Evolutionary conservation across 2,329 filamentous ascomycete genomes (phyloP).

Genomic region (Simplicillium aogashimaense): DNA sequence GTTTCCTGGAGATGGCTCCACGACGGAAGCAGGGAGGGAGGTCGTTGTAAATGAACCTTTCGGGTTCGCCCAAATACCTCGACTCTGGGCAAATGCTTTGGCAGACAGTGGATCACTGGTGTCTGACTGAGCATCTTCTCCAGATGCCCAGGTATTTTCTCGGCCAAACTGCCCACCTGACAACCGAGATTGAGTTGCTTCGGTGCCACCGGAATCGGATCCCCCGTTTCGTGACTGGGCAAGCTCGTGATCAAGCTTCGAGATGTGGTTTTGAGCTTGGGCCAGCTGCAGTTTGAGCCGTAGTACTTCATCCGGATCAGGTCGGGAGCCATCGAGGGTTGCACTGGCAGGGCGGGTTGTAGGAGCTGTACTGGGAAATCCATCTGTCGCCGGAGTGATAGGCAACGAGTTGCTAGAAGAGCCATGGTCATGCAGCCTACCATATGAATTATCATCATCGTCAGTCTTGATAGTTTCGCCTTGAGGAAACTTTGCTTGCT

Average conservation of each 20-base stretch:
- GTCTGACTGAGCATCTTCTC: constrained; percentile 48
- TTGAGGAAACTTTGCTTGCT: constrained; percentile 51
- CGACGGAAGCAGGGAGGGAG: constrained; percentile 23
- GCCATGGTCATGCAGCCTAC: constrained; percentile 29
- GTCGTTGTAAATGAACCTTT: constrained; percentile 29
- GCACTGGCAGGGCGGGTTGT: constrained; percentile 44
- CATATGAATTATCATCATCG: constrained; percentile 11
- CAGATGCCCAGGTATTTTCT: constrained; percentile 40
- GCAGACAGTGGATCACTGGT: constrained; percentile 43
- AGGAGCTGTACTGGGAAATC: constrained; percentile 35
- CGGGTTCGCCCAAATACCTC: constrained; percentile 45
- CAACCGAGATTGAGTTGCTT: constrained; percentile 6
- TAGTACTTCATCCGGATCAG: constrained; percentile 47
- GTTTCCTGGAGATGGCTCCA: constrained; percentile 21
- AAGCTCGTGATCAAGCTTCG: constrained; percentile 61
- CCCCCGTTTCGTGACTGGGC: constrained; percentile 52
- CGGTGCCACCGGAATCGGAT: constrained; percentile 29
- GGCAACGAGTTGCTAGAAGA: constrained; percentile 50
- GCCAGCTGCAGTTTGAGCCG: constrained; percentile 63
- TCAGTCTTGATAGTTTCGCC: constrained; percentile 36
- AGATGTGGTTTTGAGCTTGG: constrained; percentile 59
- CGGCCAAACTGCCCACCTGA: constrained; percentile 10
- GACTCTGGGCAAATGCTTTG: constrained; percentile 40
- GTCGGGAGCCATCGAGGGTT: constrained; percentile 29
- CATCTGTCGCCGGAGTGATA: constrained; percentile 51